phyloP scores from a whole-genome alignment of 495 filamentous ascomycete species.

The Tricharina praecox region DNA sequence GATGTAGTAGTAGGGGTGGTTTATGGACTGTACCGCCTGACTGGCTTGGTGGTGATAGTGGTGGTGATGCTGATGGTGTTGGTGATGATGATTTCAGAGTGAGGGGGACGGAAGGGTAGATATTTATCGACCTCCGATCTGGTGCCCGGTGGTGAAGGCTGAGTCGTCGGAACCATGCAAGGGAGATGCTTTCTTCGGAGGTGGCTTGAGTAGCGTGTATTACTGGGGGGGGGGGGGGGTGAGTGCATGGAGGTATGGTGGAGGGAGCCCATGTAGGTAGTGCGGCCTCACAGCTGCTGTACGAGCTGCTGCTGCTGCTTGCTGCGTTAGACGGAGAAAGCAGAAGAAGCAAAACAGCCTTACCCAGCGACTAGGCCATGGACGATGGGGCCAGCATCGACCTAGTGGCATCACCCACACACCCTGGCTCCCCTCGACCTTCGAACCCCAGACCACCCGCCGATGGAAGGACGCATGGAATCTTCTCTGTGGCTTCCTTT shows the following conservation, averaged over 20 bases:
- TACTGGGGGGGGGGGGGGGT: background rate
- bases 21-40: no score
- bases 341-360: background rate
- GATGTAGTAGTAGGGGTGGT: background rate
- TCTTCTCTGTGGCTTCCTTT: background rate
- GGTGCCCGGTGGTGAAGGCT: background rate
- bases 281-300: background rate
- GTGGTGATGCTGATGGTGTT: background rate
- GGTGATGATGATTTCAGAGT: background rate
- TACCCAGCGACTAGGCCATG: background rate
- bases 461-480: constrained; percentile 5
- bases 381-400: background rate
- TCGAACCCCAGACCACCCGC: no score
- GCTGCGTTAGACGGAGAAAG: no score
- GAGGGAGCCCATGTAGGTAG: background rate
- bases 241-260: background rate
- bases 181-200: background rate
- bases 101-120: background rate
- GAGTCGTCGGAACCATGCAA: background rate
- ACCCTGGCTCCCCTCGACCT: no score
- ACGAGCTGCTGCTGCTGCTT: no score
- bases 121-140: constrained; percentile 3
- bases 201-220: constrained; percentile 6
- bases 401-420: no score
- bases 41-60: background rate